Evolutionary conservation across 495 filamentous ascomycete genomes (phyloP), one percentile per base, ranked within the genome.

Genomic region (Neurospora sp.): DNA sequence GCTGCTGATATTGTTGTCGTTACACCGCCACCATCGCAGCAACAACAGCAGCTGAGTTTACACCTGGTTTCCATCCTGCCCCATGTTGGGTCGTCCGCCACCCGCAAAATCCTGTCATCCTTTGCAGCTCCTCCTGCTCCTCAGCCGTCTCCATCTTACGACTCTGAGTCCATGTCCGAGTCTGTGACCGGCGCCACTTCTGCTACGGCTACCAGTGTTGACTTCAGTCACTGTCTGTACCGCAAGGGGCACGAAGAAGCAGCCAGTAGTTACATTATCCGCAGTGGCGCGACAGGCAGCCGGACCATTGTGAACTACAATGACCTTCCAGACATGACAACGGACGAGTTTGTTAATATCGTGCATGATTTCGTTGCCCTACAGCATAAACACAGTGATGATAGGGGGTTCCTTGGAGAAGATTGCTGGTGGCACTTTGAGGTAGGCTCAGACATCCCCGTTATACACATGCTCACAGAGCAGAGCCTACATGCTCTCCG

Each of bases 401-500:
- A 59, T 27, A 85, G 70, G 44, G 73, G 10, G 38, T 76, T 74
- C 39, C 45, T 75, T 38, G 68, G 73, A 5, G 44, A 73, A 3
- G 74, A 77, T n/a, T 78, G 76, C n/a, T 92, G 89, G 89, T 92
- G 87, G 82, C 91, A 93, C 83, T 93, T 93, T 75, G 91, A 93
- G 85, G 90, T 90, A 80, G 68, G 85, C 40, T 40, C 27, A 65
- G 27, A 31, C 42, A 59, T 8, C 40, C 35, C 16, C 14, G 14
- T 42, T 42, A n/a, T 39, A 41, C 40, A 38, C 70, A 38, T 68
- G 22, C 0, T 35, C 53, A 16, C 53, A 31, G 10, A 14, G 53
- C 22, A 61, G 5, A 14, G 53, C 22, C 12, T 35, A 16, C 22
- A 31, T 16, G 53, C 53, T 35, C 14, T 65, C 14, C 27, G 53